Conservation (phyloP, 108 stramenopile species). For the Craspedostauros australis region DNA sequence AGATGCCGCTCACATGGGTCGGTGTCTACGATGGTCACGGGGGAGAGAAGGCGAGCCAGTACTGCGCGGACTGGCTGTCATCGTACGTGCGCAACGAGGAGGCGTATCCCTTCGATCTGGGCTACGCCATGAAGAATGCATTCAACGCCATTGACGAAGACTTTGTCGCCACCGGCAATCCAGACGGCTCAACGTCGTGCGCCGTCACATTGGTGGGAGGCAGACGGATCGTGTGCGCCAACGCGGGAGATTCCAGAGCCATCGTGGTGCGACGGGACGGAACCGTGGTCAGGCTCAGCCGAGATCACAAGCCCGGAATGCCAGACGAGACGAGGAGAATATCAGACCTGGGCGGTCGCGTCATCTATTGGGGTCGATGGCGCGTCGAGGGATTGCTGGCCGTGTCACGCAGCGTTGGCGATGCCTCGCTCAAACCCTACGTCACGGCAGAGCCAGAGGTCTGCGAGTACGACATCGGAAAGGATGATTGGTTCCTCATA, state of each 20-base stretch:
- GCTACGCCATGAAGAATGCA: conserved; percentile 71
- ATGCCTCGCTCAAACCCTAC: conserved; percentile 86
- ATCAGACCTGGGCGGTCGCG: conserved; percentile 81
- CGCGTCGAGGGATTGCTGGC: conserved; percentile 94
- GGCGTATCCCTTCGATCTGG: conserved; percentile 58
- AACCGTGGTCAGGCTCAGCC: conserved; percentile 61
- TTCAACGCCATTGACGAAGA: conserved; percentile 70
- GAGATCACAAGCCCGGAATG: conserved; percentile 94
- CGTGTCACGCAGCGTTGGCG: conserved; percentile 91
- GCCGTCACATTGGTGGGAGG: conserved; percentile 69
- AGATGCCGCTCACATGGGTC: conserved; percentile 48
- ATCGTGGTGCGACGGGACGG: conserved; percentile 86
- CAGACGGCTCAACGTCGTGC: conserved; percentile 84
- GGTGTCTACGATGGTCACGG: conserved; percentile 98
- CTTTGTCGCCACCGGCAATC: conserved; percentile 69
- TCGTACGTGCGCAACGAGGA: conserved; percentile 66
- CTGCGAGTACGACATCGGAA: conserved; percentile 70
- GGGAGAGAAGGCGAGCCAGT: conserved; percentile 84
- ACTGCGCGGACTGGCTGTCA: conserved; percentile 81
- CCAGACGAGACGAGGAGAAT: conserved; percentile 85
- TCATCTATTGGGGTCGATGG: conserved; percentile 92
- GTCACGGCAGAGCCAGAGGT: conserved; percentile 82
- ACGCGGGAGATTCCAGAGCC: conserved; percentile 94
- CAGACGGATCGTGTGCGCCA: conserved; percentile 81
- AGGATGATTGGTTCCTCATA: conserved; percentile 86